Evolutionary conservation across 441 rosid genomes (phyloP).

Genomic region (Erodium chrysanthum): DNA sequence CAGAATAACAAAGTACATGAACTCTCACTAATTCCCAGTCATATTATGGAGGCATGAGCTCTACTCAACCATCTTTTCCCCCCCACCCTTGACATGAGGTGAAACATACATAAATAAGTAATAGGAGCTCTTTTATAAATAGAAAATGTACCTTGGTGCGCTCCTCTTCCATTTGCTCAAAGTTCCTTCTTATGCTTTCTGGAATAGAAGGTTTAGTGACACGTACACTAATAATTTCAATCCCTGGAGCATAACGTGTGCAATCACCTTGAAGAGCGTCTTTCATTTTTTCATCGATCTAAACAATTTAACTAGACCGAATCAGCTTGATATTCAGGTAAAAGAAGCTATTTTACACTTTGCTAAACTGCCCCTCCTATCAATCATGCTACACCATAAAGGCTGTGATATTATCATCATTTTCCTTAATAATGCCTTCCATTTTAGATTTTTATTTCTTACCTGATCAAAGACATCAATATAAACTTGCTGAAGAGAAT

Average conservation of each 20-base stretch:
- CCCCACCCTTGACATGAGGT: neutral
- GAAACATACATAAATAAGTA: neutral
- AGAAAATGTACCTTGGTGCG: conserved; percentile 57
- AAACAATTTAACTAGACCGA: conserved; percentile 8
- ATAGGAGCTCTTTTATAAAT: too few species aligned
- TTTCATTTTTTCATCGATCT: conserved; percentile 93
- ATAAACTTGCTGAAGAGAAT: conserved; percentile 82
- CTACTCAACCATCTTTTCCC: neutral
- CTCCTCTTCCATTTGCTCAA: conserved; percentile 91
- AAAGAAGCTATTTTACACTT: neutral
- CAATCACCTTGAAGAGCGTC: conserved; percentile 92
- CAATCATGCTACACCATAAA: neutral
- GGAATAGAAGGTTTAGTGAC: conserved; percentile 82
- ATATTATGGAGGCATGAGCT: neutral
- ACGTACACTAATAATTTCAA: conserved; percentile 78
- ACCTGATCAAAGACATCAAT: conserved; percentile 95
- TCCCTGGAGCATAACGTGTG: conserved; percentile 83
- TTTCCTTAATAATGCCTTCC: neutral
- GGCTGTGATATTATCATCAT: neutral
- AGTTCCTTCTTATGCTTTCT: conserved; percentile 60
- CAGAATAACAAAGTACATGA: neutral
- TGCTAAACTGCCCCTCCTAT: neutral
- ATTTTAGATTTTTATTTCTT: conserved; percentile 9
- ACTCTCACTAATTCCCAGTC: neutral
- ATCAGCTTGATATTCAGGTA: neutral